Evolutionary conservation across 768 basidiomycete species (phyloP), one percentile per base, ranked within the genome.

Genomic region (Phanerochaete sordida): DNA sequence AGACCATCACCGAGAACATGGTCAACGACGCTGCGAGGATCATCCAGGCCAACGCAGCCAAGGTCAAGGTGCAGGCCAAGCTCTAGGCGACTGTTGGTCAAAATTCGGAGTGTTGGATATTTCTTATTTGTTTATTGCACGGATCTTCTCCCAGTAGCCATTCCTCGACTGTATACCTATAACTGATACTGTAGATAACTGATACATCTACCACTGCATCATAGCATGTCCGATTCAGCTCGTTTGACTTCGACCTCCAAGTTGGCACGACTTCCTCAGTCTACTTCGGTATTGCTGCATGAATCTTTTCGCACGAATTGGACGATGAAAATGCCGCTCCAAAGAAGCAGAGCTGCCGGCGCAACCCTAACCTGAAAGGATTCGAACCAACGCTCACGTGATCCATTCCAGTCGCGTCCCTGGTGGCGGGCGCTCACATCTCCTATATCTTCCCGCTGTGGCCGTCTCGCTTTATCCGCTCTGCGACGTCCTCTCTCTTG

Each of bases 1-100:
- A 93, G 75, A 78, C 79, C 52, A 95, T 95, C 64, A 79, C 94
- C 50, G 91, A 94, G 28, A 79, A 81, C 60, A 95, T 95, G 93
- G 81, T 88, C 21, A 73, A 74, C 7, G 83, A 84, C 3, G 86
- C 86, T 9, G 80, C 75, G 43, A 70, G 70, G 68, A 75, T 81
- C 52, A 62, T 87, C 52, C 73, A 76, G 55, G 72, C 72, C 46
- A 75, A 76, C 45, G 74, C 70, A 39, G 73, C 75, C 35, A 59
- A 74, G 57, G 71, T 83, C 7, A 70, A 68, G 43, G 58, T 74
- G 30, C 83, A 76, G 71, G 73, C 85, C 30, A 86, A 81, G 74
- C 74, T 87, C 61, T 87, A 70, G 43, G 48, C 12, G 4, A 31
- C 39, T n/a, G 46, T 12, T 2, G 30, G n/a, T 24, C 47, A 5